Evolutionary conservation across 1,284 basidiomycete genomes (phyloP), one percentile per base, ranked within the genome.

Genomic region (Jaminaea rosea): DNA sequence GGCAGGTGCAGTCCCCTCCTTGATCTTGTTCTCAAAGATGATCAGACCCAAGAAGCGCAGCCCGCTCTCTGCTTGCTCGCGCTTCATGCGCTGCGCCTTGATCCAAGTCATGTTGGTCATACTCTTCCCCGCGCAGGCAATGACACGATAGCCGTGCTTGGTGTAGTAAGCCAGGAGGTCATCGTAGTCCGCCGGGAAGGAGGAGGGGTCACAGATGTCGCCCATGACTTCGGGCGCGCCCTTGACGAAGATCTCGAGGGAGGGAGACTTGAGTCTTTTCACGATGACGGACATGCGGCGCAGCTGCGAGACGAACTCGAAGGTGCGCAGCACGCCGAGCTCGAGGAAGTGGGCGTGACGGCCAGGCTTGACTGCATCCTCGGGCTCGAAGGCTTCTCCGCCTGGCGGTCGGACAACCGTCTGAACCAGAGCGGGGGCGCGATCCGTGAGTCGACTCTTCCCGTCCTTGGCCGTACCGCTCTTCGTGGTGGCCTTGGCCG

Each of bases 1-100:
- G 19, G 88, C 90, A 17, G 90, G 87, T 0, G 88, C 80, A 0
- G 94, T 96, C 8, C 87, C 91, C 4, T 87, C 83, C 75, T 99
- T 99, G 58, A 99, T 79, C 77, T 96, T 91, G 79, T 99, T 99
- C 76, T 99, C 94, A 69, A 99, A 99, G 51, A 99, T 92, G 70
- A 98, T 86, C 41, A 99, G 79, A 5, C 94, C 94, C 11, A 98
- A 81, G 78, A 99, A 99, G 46, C 84, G 84, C 8, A 99, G 79
- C 34, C 83, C 83, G 10, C 84, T 87, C 74, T 99, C 94, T 17
- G 91, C 93, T 76, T 93, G 88, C 71, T 97, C 93, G 32, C 93
- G 81, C 74, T 88, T 91, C 83, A 99, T 86, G 46, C 88, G 83
- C 75, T 99, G 94, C 1, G 94, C 94, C 73, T 88, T 97, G 60